Base-by-base conservation (phyloP, 75 land plant species). In the Chamaecyparis obtusa region DNA sequence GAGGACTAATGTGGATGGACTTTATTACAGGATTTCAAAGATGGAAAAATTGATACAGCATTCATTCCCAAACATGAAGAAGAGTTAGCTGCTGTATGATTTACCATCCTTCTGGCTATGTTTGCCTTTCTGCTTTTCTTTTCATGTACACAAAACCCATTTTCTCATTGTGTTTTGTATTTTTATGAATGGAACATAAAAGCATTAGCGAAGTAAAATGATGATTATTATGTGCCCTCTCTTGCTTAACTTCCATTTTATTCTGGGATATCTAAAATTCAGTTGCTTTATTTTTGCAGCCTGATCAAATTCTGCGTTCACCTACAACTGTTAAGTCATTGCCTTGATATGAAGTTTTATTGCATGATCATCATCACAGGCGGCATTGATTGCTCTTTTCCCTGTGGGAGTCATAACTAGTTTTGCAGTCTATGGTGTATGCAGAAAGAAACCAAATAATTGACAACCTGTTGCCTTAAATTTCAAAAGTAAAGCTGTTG, bases 51-150 rank as follows among this genome's bases (percentile, higher is more conserved):
- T 57, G 99, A 97, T 84, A 97, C 99, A 67, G 99, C 98, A 21
- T 97, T 97, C 90, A 97, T 97, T 55, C 99, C 96, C 56, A 97
- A 97, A 84, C 99, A 97, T 85, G 99, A 97, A 87, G 86, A 90
- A 13, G 99, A 97, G 39, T 89, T 97, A 27, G 92, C 90, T 88
- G 90, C 87, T 86, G 98, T 96, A 91, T 90, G 97, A 44, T 32
- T 46, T 64, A 10, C 11, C 14, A 27, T 80, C 75, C 21, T 80
- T 80, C 2, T 15, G 24, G 16, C n/a, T 79, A 0, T 46, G 49
- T 46, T 46, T 46, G 6, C 37, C 16, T 75, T 36, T 75, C 14
- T 35, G 11, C 5, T 75, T 14, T 36, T 39, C 7, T 10, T 80
- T 44, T 44, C 48, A 80, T 80, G 83, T 27, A 80, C 21, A 41